These are phyloP conservation scores for Asterophora lycoperdoides DNA, from an alignment of 768 basidiomycete species.

Conservation along the genomic window DNA sequence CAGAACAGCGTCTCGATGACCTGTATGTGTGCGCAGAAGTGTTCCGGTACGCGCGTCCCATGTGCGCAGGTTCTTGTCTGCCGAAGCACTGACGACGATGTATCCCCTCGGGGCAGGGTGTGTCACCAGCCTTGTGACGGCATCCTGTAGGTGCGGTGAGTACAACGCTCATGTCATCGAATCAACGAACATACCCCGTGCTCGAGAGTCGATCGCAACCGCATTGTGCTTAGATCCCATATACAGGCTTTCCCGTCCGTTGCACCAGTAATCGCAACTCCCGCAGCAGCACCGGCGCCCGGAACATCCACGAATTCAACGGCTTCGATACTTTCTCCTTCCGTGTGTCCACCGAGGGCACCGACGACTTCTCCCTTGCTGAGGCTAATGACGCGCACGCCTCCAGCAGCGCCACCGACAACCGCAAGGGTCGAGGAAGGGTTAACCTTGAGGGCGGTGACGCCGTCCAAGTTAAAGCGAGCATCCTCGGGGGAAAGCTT, in stretches of 20 bases:
- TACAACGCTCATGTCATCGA: not conserved
- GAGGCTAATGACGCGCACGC: slow-evolving; percentile 83
- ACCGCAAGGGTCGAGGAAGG: slow-evolving; percentile 86
- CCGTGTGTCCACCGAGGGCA: slow-evolving; percentile 76
- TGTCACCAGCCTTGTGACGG: slow-evolving; percentile 74
- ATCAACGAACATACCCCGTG: slow-evolving; percentile 56
- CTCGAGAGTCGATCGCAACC: slow-evolving; percentile 73
- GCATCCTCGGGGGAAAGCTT: slow-evolving; percentile 70
- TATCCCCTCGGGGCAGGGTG: slow-evolving; percentile 74
- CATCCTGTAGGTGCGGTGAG: slow-evolving; percentile 52
- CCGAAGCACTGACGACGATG: slow-evolving; percentile 80
- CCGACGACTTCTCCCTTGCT: slow-evolving; percentile 80
- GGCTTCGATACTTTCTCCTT: slow-evolving; percentile 86
- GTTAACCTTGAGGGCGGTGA: slow-evolving; percentile 85
- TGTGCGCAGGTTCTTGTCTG: slow-evolving; percentile 80
- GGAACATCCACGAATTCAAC: slow-evolving; percentile 79
- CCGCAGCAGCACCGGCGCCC: slow-evolving; percentile 46
- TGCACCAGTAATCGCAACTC: slow-evolving; percentile 77
- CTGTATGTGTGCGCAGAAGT: slow-evolving; percentile 74
- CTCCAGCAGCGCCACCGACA: slow-evolving; percentile 81
- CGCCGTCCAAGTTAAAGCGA: slow-evolving; percentile 76
- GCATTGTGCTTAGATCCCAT: slow-evolving; percentile 90
- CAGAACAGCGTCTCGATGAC: slow-evolving; percentile 76
- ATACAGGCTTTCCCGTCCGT: slow-evolving; percentile 94
- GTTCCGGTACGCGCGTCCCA: slow-evolving; percentile 91